Evolutionary conservation across 768 basidiomycete genomes (phyloP).

Genomic region (Pulveroboletus sp.): DNA sequence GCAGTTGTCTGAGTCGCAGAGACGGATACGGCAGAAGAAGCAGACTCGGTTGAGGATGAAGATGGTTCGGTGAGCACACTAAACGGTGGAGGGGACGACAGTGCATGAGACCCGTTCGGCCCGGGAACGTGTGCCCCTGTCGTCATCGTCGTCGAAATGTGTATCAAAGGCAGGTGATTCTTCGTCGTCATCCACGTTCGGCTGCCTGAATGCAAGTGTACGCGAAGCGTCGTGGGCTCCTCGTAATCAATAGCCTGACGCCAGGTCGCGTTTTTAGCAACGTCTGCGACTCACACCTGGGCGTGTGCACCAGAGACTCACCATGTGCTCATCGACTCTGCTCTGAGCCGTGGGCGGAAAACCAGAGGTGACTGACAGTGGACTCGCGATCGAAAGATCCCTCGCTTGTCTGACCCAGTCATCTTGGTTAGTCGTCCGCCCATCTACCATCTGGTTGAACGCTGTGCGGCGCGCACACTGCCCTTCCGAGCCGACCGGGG

Average conservation of each 20-base stretch:
- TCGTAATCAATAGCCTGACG: constrained; percentile 26
- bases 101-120: constrained; percentile 1
- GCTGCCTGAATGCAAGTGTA: constrained; percentile 8
- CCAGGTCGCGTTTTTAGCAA: constrained; percentile 8
- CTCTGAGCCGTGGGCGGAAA: constrained; percentile 6
- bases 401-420: constrained; percentile 76
- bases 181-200: constrained; percentile 12
- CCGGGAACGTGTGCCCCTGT: neutral
- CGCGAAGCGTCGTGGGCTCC: constrained; percentile 11
- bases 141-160: constrained; percentile 18
- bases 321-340: constrained; percentile 44
- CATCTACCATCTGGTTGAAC: constrained; percentile 20
- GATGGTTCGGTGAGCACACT: constrained; percentile 25
- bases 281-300: neutral
- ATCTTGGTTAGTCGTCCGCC: constrained; percentile 46
- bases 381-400: constrained; percentile 51
- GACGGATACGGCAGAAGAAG: constrained; percentile 14
- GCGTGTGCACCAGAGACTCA: constrained; percentile 26
- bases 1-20: neutral
- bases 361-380: constrained; percentile 17
- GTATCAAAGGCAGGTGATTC: constrained; percentile 25
- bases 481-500: constrained; percentile 26
- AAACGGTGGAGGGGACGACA: constrained; percentile 23
- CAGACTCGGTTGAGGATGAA: constrained; percentile 19
- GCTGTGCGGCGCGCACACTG: constrained; percentile 28